Evolutionary conservation across 768 basidiomycete genomes (phyloP).

Genomic region (Russula griseocarnosa): DNA sequence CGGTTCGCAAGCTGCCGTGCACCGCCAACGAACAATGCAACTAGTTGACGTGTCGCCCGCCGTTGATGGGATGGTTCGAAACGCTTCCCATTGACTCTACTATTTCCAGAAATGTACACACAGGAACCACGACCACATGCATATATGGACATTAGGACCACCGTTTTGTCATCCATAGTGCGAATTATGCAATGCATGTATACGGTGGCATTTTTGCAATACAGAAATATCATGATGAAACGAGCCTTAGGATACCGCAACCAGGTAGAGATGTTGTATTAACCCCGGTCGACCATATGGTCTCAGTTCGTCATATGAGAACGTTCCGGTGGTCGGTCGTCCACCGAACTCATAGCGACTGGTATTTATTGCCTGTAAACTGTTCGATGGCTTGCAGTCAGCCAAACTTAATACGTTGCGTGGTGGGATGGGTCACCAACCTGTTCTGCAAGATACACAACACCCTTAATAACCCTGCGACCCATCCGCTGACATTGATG

Average conservation of each 20-base stretch:
- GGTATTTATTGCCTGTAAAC: conserved; percentile 6
- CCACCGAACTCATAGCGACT: conserved; percentile 14
- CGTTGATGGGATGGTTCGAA: neutral
- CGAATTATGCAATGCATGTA: neutral
- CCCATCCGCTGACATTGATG: conserved; percentile 35
- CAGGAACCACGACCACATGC: neutral
- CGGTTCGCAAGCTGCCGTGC: neutral
- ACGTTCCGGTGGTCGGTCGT: conserved; percentile 5
- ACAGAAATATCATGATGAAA: neutral
- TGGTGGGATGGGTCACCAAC: conserved; percentile 18
- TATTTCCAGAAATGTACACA: neutral
- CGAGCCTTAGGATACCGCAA: neutral
- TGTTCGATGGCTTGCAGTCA: conserved; percentile 4
- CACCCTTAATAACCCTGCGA: conserved; percentile 34
- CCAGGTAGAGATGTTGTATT: neutral
- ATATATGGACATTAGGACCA: neutral
- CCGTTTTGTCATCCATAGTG: neutral
- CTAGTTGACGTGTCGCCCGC: neutral
- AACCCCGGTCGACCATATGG: neutral
- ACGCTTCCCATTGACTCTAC: no score
- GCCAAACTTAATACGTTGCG: neutral
- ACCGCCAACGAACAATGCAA: conserved; percentile 1
- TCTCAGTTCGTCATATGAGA: neutral
- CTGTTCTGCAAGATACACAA: conserved; percentile 28
- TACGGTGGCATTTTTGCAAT: neutral